Percentiles rank a stretch among this genome's conserved stretches.
Evolutionary conservation across 208 protist species (phyloP).

Genomic region (Jaenimonas drosophilae): DNA sequence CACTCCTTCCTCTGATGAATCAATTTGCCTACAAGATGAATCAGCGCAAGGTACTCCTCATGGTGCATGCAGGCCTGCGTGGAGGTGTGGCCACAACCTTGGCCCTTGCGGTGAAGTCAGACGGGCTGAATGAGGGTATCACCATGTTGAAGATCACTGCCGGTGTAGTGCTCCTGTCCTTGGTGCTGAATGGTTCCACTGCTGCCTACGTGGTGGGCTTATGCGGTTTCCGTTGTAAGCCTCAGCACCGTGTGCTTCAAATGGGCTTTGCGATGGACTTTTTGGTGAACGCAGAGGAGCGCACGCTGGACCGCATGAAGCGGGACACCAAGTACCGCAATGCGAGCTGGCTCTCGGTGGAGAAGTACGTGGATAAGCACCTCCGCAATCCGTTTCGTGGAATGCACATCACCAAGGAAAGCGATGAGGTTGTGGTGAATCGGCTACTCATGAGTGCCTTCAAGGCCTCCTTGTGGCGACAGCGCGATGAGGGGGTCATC

Average conservation of each 20-base stretch:
- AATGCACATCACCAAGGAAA: slow-evolving; percentile 19
- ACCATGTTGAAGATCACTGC: slow-evolving; percentile 56
- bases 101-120: slow-evolving; percentile 52
- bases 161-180: slow-evolving; percentile 64
- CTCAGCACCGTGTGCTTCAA: slow-evolving; percentile 34
- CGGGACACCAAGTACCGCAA: slow-evolving; percentile 55
- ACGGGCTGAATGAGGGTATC: slow-evolving; percentile 36
- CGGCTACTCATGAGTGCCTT: slow-evolving; percentile 66
- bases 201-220: slow-evolving; percentile 26
- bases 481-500: slow-evolving; percentile 54
- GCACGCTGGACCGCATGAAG: slow-evolving; percentile 38
- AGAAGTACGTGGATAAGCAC: slow-evolving; percentile 32
- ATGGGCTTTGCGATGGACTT: slow-evolving; percentile 55
- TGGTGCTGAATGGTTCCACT: slow-evolving; percentile 68
- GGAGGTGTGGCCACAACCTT: slow-evolving; percentile 74
- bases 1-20: slow-evolving; percentile 64
- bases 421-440: slow-evolving; percentile 42
- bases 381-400: slow-evolving; percentile 34
- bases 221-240: slow-evolving; percentile 53
- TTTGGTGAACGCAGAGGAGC: slow-evolving; percentile 21
- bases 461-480: slow-evolving; percentile 56
- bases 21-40: slow-evolving; percentile 39
- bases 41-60: slow-evolving; percentile 34
- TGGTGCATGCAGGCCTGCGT: slow-evolving; percentile 66
- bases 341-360: slow-evolving; percentile 60